Evolutionary conservation across 768 basidiomycete genomes (phyloP).

Genomic region (Podaxis rugospora): DNA sequence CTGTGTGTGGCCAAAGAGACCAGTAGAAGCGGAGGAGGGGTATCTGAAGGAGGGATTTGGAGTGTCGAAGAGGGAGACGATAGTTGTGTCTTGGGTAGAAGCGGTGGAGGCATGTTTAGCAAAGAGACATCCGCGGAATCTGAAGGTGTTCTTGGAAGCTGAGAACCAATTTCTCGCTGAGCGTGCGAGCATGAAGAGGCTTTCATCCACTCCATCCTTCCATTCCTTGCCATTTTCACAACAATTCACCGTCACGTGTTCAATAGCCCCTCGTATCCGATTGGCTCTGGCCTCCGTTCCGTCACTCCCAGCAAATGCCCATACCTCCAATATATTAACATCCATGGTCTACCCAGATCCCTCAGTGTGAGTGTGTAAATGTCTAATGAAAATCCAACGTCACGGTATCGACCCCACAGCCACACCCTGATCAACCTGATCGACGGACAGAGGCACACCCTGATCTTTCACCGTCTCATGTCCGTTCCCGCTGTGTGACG

Average conservation of each 20-base stretch:
- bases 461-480: not conserved
- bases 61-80: conserved; percentile 70
- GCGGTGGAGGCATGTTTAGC: conserved; percentile 45
- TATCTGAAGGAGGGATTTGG: conserved; percentile 40
- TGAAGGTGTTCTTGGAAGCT: conserved; percentile 27
- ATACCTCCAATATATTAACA: not conserved
- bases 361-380: conserved; percentile 2
- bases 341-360: not conserved
- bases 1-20: conserved; percentile 79
- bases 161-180: conserved; percentile 38
- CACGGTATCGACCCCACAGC: not conserved
- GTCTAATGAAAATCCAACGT: not conserved
- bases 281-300: too few species aligned
- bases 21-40: conserved; percentile 43
- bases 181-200: conserved; percentile 35
- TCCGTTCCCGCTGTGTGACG: conserved; percentile 1
- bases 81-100: conserved; percentile 59
- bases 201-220: not conserved
- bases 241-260: not conserved
- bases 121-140: conserved; percentile 40
- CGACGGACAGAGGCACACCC: not conserved
- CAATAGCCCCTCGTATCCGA: too few species aligned
- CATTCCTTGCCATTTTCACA: not conserved
- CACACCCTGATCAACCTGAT: not conserved
- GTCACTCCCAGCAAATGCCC: too few species aligned